Base-by-base conservation (phyloP, 176 grass and related monocot genomes). In the Saccharum officinarum region DNA sequence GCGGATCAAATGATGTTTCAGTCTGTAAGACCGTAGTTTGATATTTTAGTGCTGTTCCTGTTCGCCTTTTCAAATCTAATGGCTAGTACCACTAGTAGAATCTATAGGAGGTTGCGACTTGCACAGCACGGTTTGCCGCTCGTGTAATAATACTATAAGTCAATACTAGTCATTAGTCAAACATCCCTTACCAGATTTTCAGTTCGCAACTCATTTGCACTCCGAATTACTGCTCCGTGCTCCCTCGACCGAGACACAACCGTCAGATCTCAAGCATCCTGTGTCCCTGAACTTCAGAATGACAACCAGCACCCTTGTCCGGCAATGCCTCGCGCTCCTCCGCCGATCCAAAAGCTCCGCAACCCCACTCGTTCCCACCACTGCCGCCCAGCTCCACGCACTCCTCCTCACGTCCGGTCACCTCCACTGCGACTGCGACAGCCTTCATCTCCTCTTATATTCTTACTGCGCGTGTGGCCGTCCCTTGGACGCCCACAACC, bases 321-420 rank as follows among this genome's bases (percentile, higher is more conserved):
- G 69, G 63, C 89, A 40, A 89, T 94, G 92, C 66, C 55, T 94
- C 80, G 26, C 31, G 33, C 83, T 93, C 79, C 79, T 90, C 79
- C 70, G 77, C 79, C 83, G 57, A 66, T 76, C 79, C 71, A 90
- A 84, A 77, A 81, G 76, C 47, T 62, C 75, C 39, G n/a, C 75
- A 3, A 52, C 17, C 45, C 80, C 84, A 55, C 77, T 89, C 41
- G 55, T 59, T 80, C 80, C 76, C 65, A 69, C 65, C 55, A 63
- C 70, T 39, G 41, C 25, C 28, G 50, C 83, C 10, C 81, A 83
- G 69, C 61, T 94, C 55, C 92, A 94, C 61, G 78, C 84, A 12
- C 73, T 89, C 41, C 84, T 92, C 69, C 64, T 90, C 45, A 87
- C 87, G 25, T 89, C 92, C 54, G 87, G 92, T 22, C 67, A 83